phyloP scores from a whole-genome alignment of 345 rosid species.

The Populus alba region DNA sequence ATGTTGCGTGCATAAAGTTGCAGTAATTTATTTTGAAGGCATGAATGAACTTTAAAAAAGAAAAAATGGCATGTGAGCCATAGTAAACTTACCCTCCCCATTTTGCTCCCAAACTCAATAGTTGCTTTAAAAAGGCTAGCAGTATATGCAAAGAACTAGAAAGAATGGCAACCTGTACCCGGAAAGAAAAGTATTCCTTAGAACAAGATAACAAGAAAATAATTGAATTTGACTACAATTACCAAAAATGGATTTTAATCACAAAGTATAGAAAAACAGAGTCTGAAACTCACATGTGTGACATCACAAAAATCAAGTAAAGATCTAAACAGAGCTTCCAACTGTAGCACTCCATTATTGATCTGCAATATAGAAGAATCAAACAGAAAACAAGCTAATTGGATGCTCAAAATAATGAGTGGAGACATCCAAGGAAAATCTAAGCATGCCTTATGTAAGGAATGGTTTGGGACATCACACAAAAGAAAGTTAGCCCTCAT shows the following conservation, averaged over 20 bases:
- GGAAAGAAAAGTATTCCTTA: not conserved
- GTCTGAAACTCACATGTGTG: constrained; percentile 53
- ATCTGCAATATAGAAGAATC: constrained; percentile 42
- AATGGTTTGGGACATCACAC: not conserved
- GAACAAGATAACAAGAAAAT: constrained; percentile 10
- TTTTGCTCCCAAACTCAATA: constrained; percentile 44
- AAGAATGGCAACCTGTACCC: constrained; percentile 54
- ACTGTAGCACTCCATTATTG: constrained; percentile 51
- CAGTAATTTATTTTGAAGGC: not conserved
- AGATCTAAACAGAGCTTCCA: constrained; percentile 64
- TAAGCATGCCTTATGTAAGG: not conserved
- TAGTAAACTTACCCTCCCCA: constrained; percentile 49
- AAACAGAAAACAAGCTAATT: constrained; percentile 10
- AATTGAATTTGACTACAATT: not conserved
- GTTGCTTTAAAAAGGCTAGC: constrained; percentile 57
- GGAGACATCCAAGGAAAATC: not conserved
- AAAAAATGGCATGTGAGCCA: not conserved
- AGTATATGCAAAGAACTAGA: constrained; percentile 57
- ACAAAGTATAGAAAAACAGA: not conserved
- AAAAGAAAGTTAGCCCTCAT: not conserved
- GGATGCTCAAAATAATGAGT: not conserved
- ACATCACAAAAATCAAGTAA: constrained; percentile 60
- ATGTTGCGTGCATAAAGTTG: no score
- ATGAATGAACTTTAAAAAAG: not conserved
- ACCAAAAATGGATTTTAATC: not conserved